These are phyloP conservation scores for Lachnellula cervina DNA, from an alignment of 2,329 filamentous ascomycete species.

Conservation along the genomic window DNA sequence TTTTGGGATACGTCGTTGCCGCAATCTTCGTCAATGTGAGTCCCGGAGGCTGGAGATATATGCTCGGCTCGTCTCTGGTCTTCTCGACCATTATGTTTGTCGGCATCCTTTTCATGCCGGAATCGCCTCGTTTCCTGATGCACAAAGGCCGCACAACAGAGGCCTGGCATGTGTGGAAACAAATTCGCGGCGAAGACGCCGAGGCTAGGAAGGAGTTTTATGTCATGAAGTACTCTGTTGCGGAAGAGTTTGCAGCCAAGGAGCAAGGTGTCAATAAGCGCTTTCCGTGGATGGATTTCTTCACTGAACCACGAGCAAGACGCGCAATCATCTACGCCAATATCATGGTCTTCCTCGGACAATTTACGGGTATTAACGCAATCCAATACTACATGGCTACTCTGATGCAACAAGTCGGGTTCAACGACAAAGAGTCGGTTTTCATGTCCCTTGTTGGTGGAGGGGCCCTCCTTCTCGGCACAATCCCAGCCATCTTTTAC, in stretches of 20 bases:
- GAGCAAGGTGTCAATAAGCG: slow-evolving; percentile 46
- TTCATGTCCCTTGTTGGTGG: slow-evolving; percentile 75
- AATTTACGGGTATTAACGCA: slow-evolving; percentile 66
- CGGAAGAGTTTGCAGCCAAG: slow-evolving; percentile 50
- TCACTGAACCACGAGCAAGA: slow-evolving; percentile 63
- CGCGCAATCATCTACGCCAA: slow-evolving; percentile 63
- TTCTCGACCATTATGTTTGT: slow-evolving; percentile 60
- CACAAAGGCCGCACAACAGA: slow-evolving; percentile 58
- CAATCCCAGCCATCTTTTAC: slow-evolving; percentile 61
- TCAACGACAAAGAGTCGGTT: slow-evolving; percentile 55
- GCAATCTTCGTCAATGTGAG: slow-evolving; percentile 66
- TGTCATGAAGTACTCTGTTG: slow-evolving; percentile 61
- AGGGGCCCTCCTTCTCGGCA: slow-evolving; percentile 60
- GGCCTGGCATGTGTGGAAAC: slow-evolving; percentile 66
- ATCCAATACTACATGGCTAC: slow-evolving; percentile 70
- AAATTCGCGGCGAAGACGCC: slow-evolving; percentile 56
- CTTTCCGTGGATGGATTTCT: slow-evolving; percentile 69
- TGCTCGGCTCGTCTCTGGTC: slow-evolving; percentile 65
- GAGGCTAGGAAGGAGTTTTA: slow-evolving; percentile 67
- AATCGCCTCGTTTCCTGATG: slow-evolving; percentile 64
- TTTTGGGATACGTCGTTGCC: slow-evolving; percentile 66
- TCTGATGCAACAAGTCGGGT: slow-evolving; percentile 64
- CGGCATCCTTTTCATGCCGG: slow-evolving; percentile 68
- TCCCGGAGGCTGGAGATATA: slow-evolving; percentile 66
- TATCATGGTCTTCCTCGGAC: slow-evolving; percentile 65